A percentile compares a stretch with the other conserved stretches of the same genome.
phyloP scores from a whole-genome alignment of 441 rosid species.

The Arabidopsis hybrid region DNA sequence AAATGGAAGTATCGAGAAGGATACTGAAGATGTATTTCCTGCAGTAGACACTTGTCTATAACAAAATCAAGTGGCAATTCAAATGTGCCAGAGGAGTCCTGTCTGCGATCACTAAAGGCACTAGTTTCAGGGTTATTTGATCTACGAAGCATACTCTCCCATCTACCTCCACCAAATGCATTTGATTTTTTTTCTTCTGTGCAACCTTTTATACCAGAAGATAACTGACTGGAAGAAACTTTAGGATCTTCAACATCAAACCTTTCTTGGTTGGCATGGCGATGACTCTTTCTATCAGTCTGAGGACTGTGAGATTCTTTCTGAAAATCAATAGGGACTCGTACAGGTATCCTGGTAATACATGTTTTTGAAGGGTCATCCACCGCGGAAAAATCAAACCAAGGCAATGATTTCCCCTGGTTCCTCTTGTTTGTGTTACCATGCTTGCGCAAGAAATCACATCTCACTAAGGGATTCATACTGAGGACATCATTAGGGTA shows the following conservation, averaged over 20 bases:
- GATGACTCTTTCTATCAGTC: conserved; percentile 44
- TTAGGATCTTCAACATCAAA: conserved; percentile 42
- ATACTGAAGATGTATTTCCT: conserved; percentile 97
- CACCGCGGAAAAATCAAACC: conserved; percentile 81
- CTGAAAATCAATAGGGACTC: conserved; percentile 34
- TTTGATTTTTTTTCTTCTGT: conserved; percentile 38
- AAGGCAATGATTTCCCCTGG: conserved; percentile 55
- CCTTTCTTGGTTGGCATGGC: conserved; percentile 46
- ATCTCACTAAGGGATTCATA: conserved; percentile 71
- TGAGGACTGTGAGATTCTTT: conserved; percentile 41
- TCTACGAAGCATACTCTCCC: conserved; percentile 77
- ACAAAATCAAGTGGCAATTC: conserved; percentile 88
- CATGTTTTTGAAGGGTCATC: conserved; percentile 69
- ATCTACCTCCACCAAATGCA: conserved; percentile 69
- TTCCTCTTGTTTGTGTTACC: conserved; percentile 44
- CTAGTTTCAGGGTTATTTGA: conserved; percentile 44
- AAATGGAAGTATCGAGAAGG: conserved; percentile 49
- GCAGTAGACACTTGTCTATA: conserved; percentile 84
- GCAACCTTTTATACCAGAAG: conserved; percentile 46
- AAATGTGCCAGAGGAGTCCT: conserved; percentile 53
- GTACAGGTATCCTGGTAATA: conserved; percentile 53
- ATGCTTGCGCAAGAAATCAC: conserved; percentile 50
- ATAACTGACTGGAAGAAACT: conserved; percentile 42
- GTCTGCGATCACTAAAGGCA: conserved; percentile 48
- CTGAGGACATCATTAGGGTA: conserved; percentile 58